A percentile compares a stretch with the other conserved stretches of the same genome.
Evolutionary conservation across 108 stramenopile species (phyloP).

Genomic region (Cyclostephanos tholiformis): DNA sequence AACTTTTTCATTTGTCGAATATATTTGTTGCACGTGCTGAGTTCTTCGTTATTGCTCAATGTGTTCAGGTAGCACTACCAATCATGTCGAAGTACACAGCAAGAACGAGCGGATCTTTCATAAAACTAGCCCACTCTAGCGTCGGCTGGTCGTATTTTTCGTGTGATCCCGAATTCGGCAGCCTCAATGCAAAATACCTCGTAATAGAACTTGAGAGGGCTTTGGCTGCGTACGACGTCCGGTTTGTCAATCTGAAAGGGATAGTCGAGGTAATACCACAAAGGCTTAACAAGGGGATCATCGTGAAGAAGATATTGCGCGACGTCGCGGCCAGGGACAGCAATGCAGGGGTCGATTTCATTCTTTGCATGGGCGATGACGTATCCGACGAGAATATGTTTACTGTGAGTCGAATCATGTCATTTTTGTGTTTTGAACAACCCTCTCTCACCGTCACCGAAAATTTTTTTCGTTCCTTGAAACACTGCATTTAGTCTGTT

Average conservation of each 20-base stretch:
- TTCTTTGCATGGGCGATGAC: constrained; percentile 66
- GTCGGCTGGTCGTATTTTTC: constrained; percentile 75
- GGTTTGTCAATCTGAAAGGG: constrained; percentile 49
- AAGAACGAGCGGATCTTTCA: constrained; percentile 56
- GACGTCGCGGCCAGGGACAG: constrained; percentile 29
- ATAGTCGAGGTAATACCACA: constrained; percentile 50
- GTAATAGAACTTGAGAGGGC: constrained; percentile 63
- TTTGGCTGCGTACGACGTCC: constrained; percentile 61
- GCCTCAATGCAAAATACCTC: constrained; percentile 66
- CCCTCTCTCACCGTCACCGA: background rate
- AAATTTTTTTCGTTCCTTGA: background rate
- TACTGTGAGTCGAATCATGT: constrained; percentile 22
- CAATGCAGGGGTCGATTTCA: constrained; percentile 49
- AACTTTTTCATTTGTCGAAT: background rate
- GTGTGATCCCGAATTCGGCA: constrained; percentile 83
- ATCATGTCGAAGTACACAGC: constrained; percentile 70
- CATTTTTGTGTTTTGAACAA: background rate
- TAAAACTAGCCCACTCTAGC: constrained; percentile 51
- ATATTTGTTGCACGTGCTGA: background rate
- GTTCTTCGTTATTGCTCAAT: background rate
- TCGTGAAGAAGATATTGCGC: constrained; percentile 45
- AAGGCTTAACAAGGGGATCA: constrained; percentile 45
- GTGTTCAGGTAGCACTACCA: constrained; percentile 46
- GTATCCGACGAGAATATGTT: constrained; percentile 75
- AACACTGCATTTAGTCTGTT: constrained; percentile 45